Conservation (phyloP, 345 rosid species). For the Syzygium oleosum region DNA sequence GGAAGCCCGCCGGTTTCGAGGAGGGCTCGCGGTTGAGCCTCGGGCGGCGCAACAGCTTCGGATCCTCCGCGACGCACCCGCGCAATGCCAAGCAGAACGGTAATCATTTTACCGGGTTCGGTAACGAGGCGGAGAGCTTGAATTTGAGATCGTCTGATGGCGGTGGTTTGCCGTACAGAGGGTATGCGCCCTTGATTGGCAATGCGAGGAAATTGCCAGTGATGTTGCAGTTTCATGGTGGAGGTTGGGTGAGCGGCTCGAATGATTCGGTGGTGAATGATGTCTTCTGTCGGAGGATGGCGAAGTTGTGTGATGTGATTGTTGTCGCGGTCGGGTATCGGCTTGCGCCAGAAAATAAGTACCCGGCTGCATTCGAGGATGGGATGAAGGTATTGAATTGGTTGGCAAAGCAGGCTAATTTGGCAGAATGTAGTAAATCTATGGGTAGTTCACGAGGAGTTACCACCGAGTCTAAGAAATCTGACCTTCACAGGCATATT, state of each 20-base stretch:
- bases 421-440: conserved; percentile 76
- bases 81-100: conserved; percentile 25
- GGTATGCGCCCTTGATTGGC: conserved; percentile 49
- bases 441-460: conserved; percentile 39
- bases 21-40: background rate
- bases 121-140: conserved; percentile 26
- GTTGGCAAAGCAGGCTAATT: conserved; percentile 94
- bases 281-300: conserved; percentile 67
- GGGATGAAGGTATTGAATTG: conserved; percentile 78
- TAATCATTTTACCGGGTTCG: conserved; percentile 21
- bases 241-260: conserved; percentile 95
- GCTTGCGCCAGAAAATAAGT: conserved; percentile 84
- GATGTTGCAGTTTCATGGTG: conserved; percentile 90
- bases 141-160: conserved; percentile 29
- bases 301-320: conserved; percentile 73
- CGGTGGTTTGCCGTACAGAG: conserved; percentile 38
- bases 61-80: conserved; percentile 15
- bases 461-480: conserved; percentile 56
- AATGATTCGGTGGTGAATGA: conserved; percentile 87
- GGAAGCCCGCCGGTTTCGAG: background rate
- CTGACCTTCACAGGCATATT: conserved; percentile 51
- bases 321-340: conserved; percentile 92
- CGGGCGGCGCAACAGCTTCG: conserved; percentile 51
- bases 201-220: conserved; percentile 54
- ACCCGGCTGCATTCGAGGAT: conserved; percentile 83